Percentiles rank a stretch among this genome's conserved stretches.
phyloP scores from a whole-genome alignment of 768 basidiomycete genomes.

The Chalciporus piperatus region DNA sequence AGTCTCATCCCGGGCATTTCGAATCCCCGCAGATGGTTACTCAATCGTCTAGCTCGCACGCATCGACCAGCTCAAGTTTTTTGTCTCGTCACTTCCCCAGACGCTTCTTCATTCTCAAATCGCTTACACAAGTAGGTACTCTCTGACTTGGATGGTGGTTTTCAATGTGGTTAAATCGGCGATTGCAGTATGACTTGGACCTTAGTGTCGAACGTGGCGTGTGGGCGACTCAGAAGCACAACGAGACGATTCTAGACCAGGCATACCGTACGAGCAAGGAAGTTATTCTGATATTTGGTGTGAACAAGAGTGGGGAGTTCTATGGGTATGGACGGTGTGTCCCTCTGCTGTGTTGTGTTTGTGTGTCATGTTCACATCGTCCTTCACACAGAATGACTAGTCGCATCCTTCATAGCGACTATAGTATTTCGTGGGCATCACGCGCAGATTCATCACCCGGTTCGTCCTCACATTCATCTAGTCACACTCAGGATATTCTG shows the following conservation, averaged over 20 bases:
- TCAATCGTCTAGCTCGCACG: slow-evolving; percentile 60
- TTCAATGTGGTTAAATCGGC: neutral
- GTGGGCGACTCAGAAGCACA: slow-evolving; percentile 94
- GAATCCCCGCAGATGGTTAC: slow-evolving; percentile 8
- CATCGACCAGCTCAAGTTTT: slow-evolving; percentile 84
- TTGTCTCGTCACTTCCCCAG: slow-evolving; percentile 74
- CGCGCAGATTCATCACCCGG: slow-evolving; percentile 32
- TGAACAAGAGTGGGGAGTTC: slow-evolving; percentile 92
- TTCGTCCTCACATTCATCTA: slow-evolving; percentile 30
- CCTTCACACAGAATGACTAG: slow-evolving; percentile 55
- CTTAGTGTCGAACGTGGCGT: slow-evolving; percentile 72
- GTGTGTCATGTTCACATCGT: slow-evolving; percentile 1
- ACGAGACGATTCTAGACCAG: slow-evolving; percentile 87
- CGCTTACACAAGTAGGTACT: slow-evolving; percentile 65
- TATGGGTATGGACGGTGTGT: slow-evolving; percentile 84
- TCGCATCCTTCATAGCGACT: slow-evolving; percentile 51
- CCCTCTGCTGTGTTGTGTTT: slow-evolving; percentile 11
- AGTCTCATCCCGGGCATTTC: neutral
- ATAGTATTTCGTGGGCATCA: slow-evolving; percentile 57
- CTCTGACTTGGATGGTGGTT: neutral
- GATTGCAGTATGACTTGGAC: slow-evolving; percentile 68
- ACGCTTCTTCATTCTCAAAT: slow-evolving; percentile 93
- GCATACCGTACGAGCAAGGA: slow-evolving; percentile 89
- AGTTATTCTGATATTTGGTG: slow-evolving; percentile 87
- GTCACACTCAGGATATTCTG: slow-evolving; percentile 6